Percentiles rank a stretch among this genome's conserved stretches.
Evolutionary conservation across 129 eudicot genomes (phyloP).

Genomic region (Helianthus tuberosus): DNA sequence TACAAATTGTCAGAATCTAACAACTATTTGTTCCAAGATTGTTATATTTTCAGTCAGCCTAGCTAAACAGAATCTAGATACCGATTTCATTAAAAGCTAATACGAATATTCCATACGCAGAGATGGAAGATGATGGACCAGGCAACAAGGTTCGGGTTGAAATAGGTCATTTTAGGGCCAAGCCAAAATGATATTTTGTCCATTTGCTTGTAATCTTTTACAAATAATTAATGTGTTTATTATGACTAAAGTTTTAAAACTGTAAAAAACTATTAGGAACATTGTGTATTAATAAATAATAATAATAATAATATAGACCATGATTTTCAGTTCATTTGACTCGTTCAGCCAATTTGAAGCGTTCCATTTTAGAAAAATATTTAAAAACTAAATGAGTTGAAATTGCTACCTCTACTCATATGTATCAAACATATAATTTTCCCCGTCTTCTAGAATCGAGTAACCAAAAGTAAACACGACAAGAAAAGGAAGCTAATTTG

Average conservation of each 20-base stretch:
- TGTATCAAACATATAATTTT: not conserved
- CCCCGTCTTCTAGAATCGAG: not conserved
- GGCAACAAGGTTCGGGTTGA: not conserved
- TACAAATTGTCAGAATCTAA: constrained; percentile 25
- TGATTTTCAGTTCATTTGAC: not conserved
- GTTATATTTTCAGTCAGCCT: not conserved
- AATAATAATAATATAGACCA: not conserved
- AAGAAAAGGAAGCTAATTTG: not conserved
- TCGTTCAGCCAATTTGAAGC: not conserved
- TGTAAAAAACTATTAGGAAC: not conserved
- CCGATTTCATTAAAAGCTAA: not conserved
- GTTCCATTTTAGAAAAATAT: not conserved
- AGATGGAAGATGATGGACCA: not conserved
- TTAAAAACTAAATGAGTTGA: not conserved
- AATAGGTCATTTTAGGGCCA: not conserved
- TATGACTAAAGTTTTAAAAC: not conserved
- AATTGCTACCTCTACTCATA: not conserved
- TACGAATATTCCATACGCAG: not conserved
- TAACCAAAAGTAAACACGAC: not conserved
- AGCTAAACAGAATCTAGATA: not conserved
- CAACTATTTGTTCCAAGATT: constrained; percentile 8
- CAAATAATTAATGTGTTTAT: not conserved
- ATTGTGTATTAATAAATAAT: not conserved
- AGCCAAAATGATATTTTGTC: not conserved
- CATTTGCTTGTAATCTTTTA: not conserved